Base-by-base conservation (phyloP, 2,329 filamentous ascomycete species). In the Claviceps paspali region DNA sequence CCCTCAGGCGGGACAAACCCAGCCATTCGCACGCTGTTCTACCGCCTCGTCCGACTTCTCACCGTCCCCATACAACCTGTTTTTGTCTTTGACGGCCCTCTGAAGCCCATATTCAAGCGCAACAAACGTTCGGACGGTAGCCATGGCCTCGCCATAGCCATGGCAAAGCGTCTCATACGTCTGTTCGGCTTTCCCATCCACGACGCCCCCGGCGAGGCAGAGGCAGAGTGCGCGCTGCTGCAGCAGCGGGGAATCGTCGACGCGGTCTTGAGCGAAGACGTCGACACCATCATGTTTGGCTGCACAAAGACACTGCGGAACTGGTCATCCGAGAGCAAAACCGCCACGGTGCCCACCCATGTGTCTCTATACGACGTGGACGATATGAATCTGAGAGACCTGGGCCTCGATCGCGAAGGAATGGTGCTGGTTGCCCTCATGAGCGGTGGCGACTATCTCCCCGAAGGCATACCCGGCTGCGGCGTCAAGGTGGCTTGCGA, bases 281-380 rank as follows among this genome's bases (percentile, higher is more conserved):
- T 95, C 30, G 91, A 98, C 54, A 91, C 88, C 2, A 73, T 96
- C 49, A 96, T 96, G 88, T 96, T 96, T 60, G 91, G 91, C 1
- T 91, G 85, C 44, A 77, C 73, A 0, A 61, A 75, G 27, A 88
- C 82, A 0, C 61, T 95, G 29, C 72, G 85, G 35, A 88, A 85
- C 49, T 95, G 84, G 78, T 82, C 82, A 0, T 70, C 82, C 3
- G 84, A 92, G 52, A 68, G 67, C 10, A 68, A 64, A 31, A 68
- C 64, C n/a, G 62, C 67, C 47, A 82, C 80, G 43, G 63, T 67
- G 0, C 83, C 86, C 0, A 95, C 88, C 0, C 91, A 96, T 51
- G 79, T 96, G 37, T 83, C 79, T 30, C 63, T 92, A 33, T 92
- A 94, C 53, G 74, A 85, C 39, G 72, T 73, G 0, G 56, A 67